These are phyloP conservation scores for Globisporangium rhizosaccharum DNA, from an alignment of 352 stramenopile genomes.

Conservation along the genomic window DNA sequence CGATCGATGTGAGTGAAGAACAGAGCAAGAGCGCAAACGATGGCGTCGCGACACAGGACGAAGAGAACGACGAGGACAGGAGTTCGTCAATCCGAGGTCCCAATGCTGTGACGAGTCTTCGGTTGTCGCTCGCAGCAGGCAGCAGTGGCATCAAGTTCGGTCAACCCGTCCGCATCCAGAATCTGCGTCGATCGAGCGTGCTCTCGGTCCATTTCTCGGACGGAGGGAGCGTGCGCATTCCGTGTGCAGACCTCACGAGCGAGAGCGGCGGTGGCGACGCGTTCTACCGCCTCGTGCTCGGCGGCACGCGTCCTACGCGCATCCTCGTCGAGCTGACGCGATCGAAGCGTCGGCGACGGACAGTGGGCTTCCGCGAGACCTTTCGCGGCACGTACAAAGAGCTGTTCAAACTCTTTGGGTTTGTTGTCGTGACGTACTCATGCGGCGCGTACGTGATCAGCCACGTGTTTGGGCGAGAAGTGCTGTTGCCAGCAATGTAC, in stretches of 20 bases:
- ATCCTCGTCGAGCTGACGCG: conserved; percentile 42
- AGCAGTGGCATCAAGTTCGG: conserved; percentile 31
- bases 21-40: conserved; percentile 11
- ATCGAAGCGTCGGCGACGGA: conserved; percentile 15
- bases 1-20: conserved; percentile 42
- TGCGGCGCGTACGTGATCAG: conserved; percentile 41
- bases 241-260: conserved; percentile 39
- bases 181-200: conserved; percentile 39
- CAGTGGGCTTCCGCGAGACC: conserved; percentile 35
- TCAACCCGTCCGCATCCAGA: conserved; percentile 28
- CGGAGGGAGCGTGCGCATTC: conserved; percentile 38
- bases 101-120: conserved; percentile 3
- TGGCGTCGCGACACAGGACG: conserved; percentile 1
- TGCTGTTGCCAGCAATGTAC: conserved; percentile 53
- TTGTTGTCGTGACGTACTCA: conserved; percentile 53
- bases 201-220: conserved; percentile 60
- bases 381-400: conserved; percentile 55
- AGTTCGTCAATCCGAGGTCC: background rate
- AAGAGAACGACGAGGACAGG: background rate
- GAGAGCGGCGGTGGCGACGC: conserved; percentile 21
- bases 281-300: conserved; percentile 53
- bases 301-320: conserved; percentile 43
- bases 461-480: conserved; percentile 38
- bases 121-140: conserved; percentile 13
- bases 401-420: conserved; percentile 53